phyloP scores from a whole-genome alignment of 2,329 filamentous ascomycete species.

The Neofusicoccum laricinum region DNA sequence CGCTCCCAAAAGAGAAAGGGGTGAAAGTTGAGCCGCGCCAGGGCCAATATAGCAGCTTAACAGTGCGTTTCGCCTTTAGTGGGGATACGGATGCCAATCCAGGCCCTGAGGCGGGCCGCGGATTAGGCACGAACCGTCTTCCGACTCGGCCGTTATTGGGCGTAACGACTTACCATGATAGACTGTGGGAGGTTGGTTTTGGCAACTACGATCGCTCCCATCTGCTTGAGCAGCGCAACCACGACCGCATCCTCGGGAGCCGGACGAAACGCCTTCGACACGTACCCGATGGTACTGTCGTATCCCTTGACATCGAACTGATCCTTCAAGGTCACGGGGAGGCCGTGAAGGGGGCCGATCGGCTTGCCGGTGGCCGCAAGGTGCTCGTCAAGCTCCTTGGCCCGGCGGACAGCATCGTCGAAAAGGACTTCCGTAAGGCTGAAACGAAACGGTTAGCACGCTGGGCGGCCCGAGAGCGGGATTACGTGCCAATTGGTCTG shows the following conservation, averaged over 20 bases:
- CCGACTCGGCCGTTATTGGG: constrained; percentile 59
- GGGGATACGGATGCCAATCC: not conserved
- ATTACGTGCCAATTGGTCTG: constrained; percentile 16
- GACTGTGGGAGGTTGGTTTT: constrained; percentile 58
- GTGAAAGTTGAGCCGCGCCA: not conserved
- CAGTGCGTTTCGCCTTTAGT: not conserved
- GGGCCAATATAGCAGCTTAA: constrained; percentile 5
- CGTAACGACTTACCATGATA: constrained; percentile 57
- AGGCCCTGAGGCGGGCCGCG: not conserved
- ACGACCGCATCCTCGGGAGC: constrained; percentile 50
- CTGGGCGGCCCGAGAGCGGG: constrained; percentile 1
- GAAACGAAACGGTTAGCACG: constrained; percentile 10
- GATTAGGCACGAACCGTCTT: constrained; percentile 24
- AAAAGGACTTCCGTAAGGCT: constrained; percentile 42
- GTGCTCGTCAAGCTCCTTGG: constrained; percentile 42
- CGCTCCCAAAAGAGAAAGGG: not conserved
- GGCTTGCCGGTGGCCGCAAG: constrained; percentile 34
- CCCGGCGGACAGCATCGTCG: constrained; percentile 42
- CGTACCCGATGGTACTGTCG: constrained; percentile 56
- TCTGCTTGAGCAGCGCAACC: constrained; percentile 46
- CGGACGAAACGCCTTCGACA: constrained; percentile 55
- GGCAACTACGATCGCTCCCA: constrained; percentile 54
- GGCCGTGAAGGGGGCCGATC: constrained; percentile 46
- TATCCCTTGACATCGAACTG: constrained; percentile 49
- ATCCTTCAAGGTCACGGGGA: constrained; percentile 49